Evolutionary conservation across 495 filamentous ascomycete species (phyloP), one percentile per base, ranked within the genome.

Genomic region (Penicillium paradoxum): DNA sequence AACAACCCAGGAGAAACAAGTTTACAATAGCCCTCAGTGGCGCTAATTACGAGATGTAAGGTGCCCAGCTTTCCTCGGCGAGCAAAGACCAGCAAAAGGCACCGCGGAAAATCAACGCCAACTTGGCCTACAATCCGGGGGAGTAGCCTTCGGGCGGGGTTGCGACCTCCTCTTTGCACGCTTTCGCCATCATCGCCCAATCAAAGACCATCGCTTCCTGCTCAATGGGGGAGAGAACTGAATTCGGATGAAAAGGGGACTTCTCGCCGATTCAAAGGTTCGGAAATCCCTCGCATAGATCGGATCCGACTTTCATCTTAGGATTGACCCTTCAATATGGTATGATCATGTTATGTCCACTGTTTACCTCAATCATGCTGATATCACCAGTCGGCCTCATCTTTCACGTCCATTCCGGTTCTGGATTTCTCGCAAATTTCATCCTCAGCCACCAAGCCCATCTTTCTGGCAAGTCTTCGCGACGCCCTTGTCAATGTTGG

Each of bases 401-500:
- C 56, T 25, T 97, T 97, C 72, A 84, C 79, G 1, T 75, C 79
- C 2, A 82, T 97, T 47, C 92, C 92, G 0, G 77, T 96, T 49
- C 80, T 97, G 14, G 87, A 95, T 65, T 82, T 91, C 50, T 79
- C 88, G 2, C 73, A 82, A 19, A 78, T 86, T 22, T 67, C 73
- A 46, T 73, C 81, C 40, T 69, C 83, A n/a, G 64, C 73, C 8
- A 91, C 73, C 10, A 91, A 95, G 68, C 75, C 85, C 1, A 62
- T 55, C 7, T 97, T 96, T 66, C 75, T 97, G 0, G 70, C 78
- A 0, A 68, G 84, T 10, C 78, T 97, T 13, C 86, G 86, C 17
- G 75, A 88, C 59, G 90, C 91, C 0, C 74, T 97, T 25, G 79
- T 97, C 62, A 87, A 92, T 69, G 89, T 96, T 29, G 93, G 93